Evolutionary conservation across 306 rosid genomes (phyloP).

Genomic region (Begonia peltatifolia): DNA sequence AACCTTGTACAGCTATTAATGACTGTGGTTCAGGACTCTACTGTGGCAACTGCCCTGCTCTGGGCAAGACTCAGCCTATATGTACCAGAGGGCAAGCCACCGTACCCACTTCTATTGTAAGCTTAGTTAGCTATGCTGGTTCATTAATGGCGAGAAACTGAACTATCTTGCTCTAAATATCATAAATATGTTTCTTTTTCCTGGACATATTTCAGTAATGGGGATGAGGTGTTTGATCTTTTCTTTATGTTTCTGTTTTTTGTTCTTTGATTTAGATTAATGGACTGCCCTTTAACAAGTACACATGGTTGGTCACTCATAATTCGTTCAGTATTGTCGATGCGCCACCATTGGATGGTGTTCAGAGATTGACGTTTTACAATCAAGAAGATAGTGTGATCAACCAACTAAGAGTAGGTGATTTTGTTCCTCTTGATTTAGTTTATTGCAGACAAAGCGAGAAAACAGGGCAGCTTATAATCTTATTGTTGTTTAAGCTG

Average conservation of each 20-base stretch:
- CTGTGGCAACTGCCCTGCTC: conserved; percentile 83
- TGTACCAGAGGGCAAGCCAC: conserved; percentile 77
- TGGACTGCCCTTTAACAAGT: conserved; percentile 82
- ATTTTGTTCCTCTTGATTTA: conserved; percentile 5
- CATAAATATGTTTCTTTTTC: not conserved
- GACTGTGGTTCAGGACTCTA: conserved; percentile 73
- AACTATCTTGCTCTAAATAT: conserved; percentile 4
- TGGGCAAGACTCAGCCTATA: conserved; percentile 41
- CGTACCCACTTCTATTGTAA: conserved; percentile 49
- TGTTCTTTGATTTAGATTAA: conserved; percentile 33
- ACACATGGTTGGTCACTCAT: conserved; percentile 85
- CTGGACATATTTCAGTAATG: not conserved
- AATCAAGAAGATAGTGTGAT: conserved; percentile 93
- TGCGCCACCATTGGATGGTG: conserved; percentile 56
- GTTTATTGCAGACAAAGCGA: too few relatives aligned
- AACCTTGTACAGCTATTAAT: conserved; percentile 52
- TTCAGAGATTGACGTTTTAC: conserved; percentile 71
- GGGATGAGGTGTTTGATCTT: not conserved
- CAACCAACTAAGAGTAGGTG: conserved; percentile 58
- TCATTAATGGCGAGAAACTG: not conserved
- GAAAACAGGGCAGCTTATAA: too few relatives aligned
- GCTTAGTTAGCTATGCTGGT: too few relatives aligned
- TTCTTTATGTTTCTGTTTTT: too few relatives aligned
- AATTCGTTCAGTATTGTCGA: conserved; percentile 86
- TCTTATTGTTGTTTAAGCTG: too few relatives aligned